Base-by-base conservation (phyloP, 148 eudicot genomes). In the Tetragonia tetragonoides region DNA sequence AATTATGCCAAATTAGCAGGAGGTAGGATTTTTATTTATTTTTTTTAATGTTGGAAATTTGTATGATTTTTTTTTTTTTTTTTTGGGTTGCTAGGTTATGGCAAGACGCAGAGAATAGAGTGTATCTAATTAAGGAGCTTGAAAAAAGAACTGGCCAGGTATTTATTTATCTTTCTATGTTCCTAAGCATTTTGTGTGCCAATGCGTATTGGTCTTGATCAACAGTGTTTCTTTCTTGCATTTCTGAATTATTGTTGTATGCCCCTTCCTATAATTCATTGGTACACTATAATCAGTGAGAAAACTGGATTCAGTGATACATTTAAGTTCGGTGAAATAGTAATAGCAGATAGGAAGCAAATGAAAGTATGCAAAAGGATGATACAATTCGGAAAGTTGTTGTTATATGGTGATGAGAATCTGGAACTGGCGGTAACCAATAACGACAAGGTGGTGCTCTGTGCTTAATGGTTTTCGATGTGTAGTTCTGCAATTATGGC, bases 101-200 rank as follows among this genome's bases (percentile, higher is more conserved):
- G 98, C 96, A 88, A 80, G 96, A 91, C 39, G 92, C 97, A 6
- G 87, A 88, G 84, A 87, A 80, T 80, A 80, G 97, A 80, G 95
- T 89, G 75, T 82, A 87, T 84, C 51, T 93, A 24, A 84, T 86
- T 57, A 77, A 84, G 75, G 93, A 91, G 82, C 94, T 93, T 23
- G 98, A 93, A 80, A 84, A 66, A 76, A 87, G 85, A 84, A 88
- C 84, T 78, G 90, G 84, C 64, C 88, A 91, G 96, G 98, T 90
- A 82, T 23, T 66, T 20, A 28, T 0, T 72, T 60, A 10, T 18
- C 23, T 62, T 7, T 44, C 54, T 28, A 28, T 49, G 53, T 49
- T 8, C 20, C 40, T 40, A 18, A 42, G 28, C 61, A 64, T 5
- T 75, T 49, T 2, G 2, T 65, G 41, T 68, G 68, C 10, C n/a